Conservation (phyloP, 768 basidiomycete species). For the Amanita exitialis region DNA sequence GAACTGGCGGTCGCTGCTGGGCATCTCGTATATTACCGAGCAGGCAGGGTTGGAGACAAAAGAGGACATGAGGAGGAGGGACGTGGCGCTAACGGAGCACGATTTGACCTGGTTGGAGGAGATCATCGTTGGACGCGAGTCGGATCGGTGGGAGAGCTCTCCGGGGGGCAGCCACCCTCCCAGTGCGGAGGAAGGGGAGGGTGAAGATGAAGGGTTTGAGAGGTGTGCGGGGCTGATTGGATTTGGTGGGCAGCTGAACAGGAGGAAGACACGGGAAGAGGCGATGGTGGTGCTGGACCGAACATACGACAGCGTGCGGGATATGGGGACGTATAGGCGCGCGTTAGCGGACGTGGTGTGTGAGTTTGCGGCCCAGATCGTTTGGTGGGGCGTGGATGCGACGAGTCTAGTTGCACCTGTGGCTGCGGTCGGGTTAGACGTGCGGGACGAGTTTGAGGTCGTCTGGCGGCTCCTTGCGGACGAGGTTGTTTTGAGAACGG, state of each 20-base stretch:
- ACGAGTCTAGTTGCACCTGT: conserved; percentile 16
- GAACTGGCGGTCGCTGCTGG: conserved; percentile 36
- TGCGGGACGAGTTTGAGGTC: conserved; percentile 27
- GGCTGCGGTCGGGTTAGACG: conserved; percentile 16
- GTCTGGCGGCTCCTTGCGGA: conserved; percentile 60
- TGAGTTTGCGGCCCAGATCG: conserved; percentile 25
- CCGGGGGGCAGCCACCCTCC: too few relatives aligned
- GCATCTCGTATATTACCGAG: not conserved
- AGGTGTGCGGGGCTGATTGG: conserved; percentile 1
- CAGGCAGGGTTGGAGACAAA: not conserved
- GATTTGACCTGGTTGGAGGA: not conserved
- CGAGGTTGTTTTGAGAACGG: conserved; percentile 49
- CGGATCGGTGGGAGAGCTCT: not conserved
- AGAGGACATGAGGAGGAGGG: not conserved
- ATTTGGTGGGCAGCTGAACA: not conserved
- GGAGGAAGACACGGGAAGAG: conserved; percentile 23
- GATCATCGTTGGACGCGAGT: not conserved
- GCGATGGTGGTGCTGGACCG: conserved; percentile 46
- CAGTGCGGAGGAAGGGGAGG: not conserved
- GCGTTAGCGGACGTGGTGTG: conserved; percentile 44
- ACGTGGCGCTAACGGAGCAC: not conserved
- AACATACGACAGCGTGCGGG: conserved; percentile 58
- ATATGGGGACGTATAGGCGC: conserved; percentile 56
- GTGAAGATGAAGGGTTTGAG: not conserved
- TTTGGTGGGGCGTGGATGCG: not conserved